phyloP scores from a whole-genome alignment of 2,329 filamentous ascomycete species.

The Cercospora canescens region DNA sequence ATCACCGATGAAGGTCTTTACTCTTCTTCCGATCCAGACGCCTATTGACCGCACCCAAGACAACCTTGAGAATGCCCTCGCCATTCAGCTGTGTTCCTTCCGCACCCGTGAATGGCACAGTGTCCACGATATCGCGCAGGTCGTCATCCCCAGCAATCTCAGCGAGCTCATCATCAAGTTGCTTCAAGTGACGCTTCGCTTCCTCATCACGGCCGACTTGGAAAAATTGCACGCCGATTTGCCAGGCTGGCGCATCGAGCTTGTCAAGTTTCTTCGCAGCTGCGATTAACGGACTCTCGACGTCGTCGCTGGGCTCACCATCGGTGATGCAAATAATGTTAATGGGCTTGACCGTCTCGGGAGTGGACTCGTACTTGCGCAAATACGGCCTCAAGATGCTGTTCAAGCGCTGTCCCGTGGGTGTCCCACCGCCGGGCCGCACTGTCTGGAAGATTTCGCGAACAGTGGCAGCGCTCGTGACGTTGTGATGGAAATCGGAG shows the following conservation, averaged over 20 bases:
- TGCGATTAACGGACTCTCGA: slow-evolving; percentile 66
- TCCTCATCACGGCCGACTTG: slow-evolving; percentile 76
- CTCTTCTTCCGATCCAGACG: slow-evolving; percentile 56
- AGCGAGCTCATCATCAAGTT: slow-evolving; percentile 73
- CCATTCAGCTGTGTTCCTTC: slow-evolving; percentile 59
- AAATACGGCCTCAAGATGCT: slow-evolving; percentile 75
- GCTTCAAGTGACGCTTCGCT: slow-evolving; percentile 65
- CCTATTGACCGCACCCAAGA: slow-evolving; percentile 74
- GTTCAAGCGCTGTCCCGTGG: slow-evolving; percentile 70
- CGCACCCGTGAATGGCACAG: slow-evolving; percentile 68
- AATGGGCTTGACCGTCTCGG: slow-evolving; percentile 66
- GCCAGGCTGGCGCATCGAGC: slow-evolving; percentile 70
- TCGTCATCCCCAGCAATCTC: slow-evolving; percentile 53
- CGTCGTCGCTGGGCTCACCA: slow-evolving; percentile 77
- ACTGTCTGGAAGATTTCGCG: slow-evolving; percentile 69
- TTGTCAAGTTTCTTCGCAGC: slow-evolving; percentile 70
- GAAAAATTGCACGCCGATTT: slow-evolving; percentile 94
- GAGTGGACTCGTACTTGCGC: slow-evolving; percentile 50
- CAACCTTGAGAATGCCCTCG: slow-evolving; percentile 75
- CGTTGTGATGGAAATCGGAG: slow-evolving; percentile 63
- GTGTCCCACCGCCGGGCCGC: slow-evolving; percentile 66
- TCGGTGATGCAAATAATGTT: slow-evolving; percentile 96
- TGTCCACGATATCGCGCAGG: slow-evolving; percentile 88
- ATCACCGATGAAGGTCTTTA: slow-evolving; percentile 31
- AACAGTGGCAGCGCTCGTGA: slow-evolving; percentile 61